Percentiles rank a stretch among this genome's conserved stretches.
phyloP scores from a whole-genome alignment of 2,329 filamentous ascomycete species.

The Pleoardoris graminearum region DNA sequence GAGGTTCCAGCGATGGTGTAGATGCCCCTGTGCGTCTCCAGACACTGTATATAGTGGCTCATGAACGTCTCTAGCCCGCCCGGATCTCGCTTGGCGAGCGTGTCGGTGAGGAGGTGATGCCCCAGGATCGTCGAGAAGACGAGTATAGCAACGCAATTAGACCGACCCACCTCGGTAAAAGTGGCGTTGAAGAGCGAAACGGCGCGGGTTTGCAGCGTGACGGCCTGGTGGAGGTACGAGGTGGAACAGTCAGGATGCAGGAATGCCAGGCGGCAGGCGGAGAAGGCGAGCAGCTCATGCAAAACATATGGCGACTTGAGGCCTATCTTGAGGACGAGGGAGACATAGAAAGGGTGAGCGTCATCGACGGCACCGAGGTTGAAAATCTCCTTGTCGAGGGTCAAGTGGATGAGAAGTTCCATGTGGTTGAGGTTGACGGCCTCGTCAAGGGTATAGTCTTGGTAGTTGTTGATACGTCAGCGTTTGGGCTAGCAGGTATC shows the following conservation, averaged over 20 bases:
- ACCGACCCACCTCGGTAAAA: conserved; percentile 21
- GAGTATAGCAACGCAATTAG: conserved; percentile 40
- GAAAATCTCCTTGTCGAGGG: conserved; percentile 26
- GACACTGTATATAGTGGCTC: too few species aligned
- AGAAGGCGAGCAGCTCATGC: conserved; percentile 44
- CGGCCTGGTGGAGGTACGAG: conserved; percentile 21
- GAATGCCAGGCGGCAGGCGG: conserved; percentile 41
- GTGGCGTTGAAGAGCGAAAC: conserved; percentile 29
- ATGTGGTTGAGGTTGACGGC: conserved; percentile 41
- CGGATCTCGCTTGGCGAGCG: conserved; percentile 30
- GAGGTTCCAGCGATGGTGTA: too few species aligned
- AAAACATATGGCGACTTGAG: conserved; percentile 43
- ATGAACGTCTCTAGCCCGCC: too few species aligned
- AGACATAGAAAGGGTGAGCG: conserved; percentile 15
- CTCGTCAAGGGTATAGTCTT: conserved; percentile 7
- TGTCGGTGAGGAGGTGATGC: conserved; percentile 43
- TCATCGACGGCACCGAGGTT: conserved; percentile 24
- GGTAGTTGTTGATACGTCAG: neutral
- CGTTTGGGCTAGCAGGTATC: too few species aligned
- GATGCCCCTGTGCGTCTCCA: too few species aligned
- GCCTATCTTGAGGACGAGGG: conserved; percentile 24
- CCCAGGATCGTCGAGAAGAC: conserved; percentile 43
- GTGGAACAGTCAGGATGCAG: conserved; percentile 25
- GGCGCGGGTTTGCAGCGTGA: conserved; percentile 40
- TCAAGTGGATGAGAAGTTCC: conserved; percentile 43